Percentiles rank a stretch among this genome's conserved stretches.
phyloP scores from a whole-genome alignment of 495 filamentous ascomycete species.

The Daldinia concentrica region DNA sequence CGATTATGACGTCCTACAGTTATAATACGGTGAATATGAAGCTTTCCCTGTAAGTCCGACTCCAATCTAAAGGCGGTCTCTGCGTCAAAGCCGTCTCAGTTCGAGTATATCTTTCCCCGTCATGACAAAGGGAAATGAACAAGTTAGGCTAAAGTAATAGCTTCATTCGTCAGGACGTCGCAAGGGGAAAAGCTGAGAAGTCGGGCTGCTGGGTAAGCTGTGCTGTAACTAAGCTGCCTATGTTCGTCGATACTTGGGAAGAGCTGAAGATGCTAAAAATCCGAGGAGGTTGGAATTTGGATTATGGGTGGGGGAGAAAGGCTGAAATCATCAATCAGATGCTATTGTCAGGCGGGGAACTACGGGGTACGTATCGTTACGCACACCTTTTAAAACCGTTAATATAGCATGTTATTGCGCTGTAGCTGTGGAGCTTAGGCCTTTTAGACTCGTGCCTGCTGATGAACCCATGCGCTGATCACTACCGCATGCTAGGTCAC shows the following conservation, averaged over 20 bases:
- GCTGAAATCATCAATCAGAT: constrained; percentile 41
- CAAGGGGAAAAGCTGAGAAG: neutral
- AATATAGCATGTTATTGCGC: constrained; percentile 6
- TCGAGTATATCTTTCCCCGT: constrained; percentile 17
- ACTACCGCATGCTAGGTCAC: constrained; percentile 3
- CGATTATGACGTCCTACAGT: neutral
- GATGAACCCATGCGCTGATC: constrained; percentile 27
- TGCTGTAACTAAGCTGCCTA: constrained; percentile 5
- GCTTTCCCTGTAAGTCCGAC: constrained; percentile 8
- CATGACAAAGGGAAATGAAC: constrained; percentile 33
- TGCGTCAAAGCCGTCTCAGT: constrained; percentile 30
- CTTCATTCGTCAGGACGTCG: constrained; percentile 13
- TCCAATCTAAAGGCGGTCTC: constrained; percentile 8
- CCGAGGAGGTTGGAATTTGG: constrained; percentile 39
- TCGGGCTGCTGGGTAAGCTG: neutral
- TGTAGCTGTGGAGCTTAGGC: constrained; percentile 29
- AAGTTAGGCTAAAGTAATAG: constrained; percentile 15
- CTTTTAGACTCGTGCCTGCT: constrained; percentile 20
- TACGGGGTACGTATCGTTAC: constrained; percentile 11
- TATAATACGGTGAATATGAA: constrained; percentile 9
- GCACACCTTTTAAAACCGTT: neutral
- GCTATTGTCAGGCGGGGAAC: constrained; percentile 39
- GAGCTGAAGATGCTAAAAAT: constrained; percentile 21
- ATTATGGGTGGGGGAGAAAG: constrained; percentile 15
- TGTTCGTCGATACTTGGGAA: constrained; percentile 1